Evolutionary conservation across 192 early-diverging fungal genomes (phyloP).

Genomic region (Backusella luteola): DNA sequence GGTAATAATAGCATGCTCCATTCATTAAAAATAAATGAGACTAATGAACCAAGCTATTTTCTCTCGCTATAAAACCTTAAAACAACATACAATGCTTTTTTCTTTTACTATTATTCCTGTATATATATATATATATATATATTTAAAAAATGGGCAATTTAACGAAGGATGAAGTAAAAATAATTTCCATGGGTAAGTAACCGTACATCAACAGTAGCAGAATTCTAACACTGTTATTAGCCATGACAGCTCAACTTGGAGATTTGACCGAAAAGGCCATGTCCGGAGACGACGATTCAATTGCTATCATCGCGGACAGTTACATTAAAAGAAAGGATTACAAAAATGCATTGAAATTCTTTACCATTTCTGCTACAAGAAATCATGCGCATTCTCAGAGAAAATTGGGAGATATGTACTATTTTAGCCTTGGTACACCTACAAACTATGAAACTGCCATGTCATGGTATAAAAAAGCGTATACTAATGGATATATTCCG

Average conservation of each 20-base stretch:
- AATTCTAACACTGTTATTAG: neutral
- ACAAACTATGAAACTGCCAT: neutral
- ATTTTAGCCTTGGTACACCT: neutral
- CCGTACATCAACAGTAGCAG: neutral
- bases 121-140: neutral
- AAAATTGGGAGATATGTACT: neutral
- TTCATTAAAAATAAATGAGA: neutral
- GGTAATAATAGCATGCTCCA: neutral
- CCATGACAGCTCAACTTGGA: neutral
- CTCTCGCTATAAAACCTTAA: neutral
- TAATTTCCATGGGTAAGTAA: neutral
- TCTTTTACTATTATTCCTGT: neutral
- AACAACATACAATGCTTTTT: neutral
- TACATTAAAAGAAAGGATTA: neutral
- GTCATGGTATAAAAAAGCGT: neutral
- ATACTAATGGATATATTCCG: neutral
- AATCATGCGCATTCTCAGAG: neutral
- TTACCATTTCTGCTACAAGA: neutral
- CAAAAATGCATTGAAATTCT: neutral
- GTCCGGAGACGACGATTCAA: neutral
- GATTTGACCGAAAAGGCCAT: neutral
- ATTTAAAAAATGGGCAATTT: neutral
- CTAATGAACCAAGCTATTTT: neutral
- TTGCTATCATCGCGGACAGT: neutral
- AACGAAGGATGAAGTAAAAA: neutral